These are phyloP conservation scores for Pyrus bretschneideri DNA, from an alignment of 306 rosid genomes.

Conservation along the genomic window DNA sequence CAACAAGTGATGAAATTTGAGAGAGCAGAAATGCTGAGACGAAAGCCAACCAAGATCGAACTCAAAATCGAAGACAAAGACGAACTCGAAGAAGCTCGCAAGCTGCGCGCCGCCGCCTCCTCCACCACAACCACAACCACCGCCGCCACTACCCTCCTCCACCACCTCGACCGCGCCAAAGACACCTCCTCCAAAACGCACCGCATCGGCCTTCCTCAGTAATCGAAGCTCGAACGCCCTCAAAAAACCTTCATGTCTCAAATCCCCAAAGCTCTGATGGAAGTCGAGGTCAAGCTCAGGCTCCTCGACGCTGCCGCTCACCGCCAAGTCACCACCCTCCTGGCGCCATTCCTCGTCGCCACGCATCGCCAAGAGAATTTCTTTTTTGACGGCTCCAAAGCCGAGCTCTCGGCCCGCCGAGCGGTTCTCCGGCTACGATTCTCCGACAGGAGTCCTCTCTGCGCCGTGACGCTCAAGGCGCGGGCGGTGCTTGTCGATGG, in stretches of 20 bases:
- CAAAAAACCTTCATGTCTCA: neutral
- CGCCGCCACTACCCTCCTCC: slow-evolving; percentile 42
- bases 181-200: slow-evolving; percentile 31
- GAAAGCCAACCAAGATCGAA: slow-evolving; percentile 63
- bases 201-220: slow-evolving; percentile 31
- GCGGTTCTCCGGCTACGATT: slow-evolving; percentile 76
- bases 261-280: slow-evolving; percentile 20
- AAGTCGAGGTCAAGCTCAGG: slow-evolving; percentile 65
- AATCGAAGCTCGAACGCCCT: neutral
- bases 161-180: slow-evolving; percentile 48
- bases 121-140: slow-evolving; percentile 11
- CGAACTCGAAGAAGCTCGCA: slow-evolving; percentile 77
- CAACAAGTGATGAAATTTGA: neutral
- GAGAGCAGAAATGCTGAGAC: slow-evolving; percentile 46
- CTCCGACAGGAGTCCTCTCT: slow-evolving; percentile 43
- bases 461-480: slow-evolving; percentile 70
- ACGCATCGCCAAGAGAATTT: slow-evolving; percentile 73
- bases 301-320: slow-evolving; percentile 47
- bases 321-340: slow-evolving; percentile 32
- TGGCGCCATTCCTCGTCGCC: slow-evolving; percentile 46
- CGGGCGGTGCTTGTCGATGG: slow-evolving; percentile 66
- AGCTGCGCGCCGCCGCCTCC: slow-evolving; percentile 31
- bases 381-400: slow-evolving; percentile 72
- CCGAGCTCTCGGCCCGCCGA: slow-evolving; percentile 50
- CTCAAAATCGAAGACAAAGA: slow-evolving; percentile 74